Evolutionary conservation across 257 asterid species (phyloP).

Genomic region (Solanum sejunctum): DNA sequence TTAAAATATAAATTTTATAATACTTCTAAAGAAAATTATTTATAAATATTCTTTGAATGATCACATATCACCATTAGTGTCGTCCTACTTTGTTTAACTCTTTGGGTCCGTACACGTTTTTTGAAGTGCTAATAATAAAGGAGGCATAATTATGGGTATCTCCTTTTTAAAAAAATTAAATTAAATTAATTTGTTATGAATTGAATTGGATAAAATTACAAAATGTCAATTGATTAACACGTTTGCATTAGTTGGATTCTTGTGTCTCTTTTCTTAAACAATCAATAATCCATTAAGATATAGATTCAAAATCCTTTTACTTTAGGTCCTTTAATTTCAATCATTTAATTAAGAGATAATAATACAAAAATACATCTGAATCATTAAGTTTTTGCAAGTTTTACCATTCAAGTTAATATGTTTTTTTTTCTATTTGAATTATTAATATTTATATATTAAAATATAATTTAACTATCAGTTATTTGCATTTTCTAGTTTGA

Average conservation of each 20-base stretch:
- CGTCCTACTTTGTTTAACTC: neutral
- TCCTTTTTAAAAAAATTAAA: neutral
- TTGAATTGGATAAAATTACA: neutral
- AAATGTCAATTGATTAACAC: neutral
- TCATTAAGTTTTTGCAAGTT: too few relatives aligned
- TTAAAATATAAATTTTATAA: neutral
- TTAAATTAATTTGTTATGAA: neutral
- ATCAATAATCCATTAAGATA: neutral
- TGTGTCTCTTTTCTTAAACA: neutral
- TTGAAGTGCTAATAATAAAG: neutral
- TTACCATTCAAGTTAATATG: too few relatives aligned
- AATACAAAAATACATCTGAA: too few relatives aligned
- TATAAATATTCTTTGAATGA: neutral
- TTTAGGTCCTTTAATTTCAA: neutral
- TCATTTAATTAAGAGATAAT: neutral
- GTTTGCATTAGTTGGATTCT: neutral
- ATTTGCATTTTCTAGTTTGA: too few relatives aligned
- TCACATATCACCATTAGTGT: neutral
- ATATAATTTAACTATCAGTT: too few relatives aligned
- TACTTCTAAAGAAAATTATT: neutral
- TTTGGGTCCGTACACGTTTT: neutral
- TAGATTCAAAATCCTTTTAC: neutral
- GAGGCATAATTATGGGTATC: neutral
- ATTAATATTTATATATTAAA: too few relatives aligned
- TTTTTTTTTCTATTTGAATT: too few relatives aligned